A percentile compares a stretch with the other conserved stretches of the same genome.
Evolutionary conservation across 1,284 basidiomycete species (phyloP).

Genomic region (Trichosporon coremiiforme): DNA sequence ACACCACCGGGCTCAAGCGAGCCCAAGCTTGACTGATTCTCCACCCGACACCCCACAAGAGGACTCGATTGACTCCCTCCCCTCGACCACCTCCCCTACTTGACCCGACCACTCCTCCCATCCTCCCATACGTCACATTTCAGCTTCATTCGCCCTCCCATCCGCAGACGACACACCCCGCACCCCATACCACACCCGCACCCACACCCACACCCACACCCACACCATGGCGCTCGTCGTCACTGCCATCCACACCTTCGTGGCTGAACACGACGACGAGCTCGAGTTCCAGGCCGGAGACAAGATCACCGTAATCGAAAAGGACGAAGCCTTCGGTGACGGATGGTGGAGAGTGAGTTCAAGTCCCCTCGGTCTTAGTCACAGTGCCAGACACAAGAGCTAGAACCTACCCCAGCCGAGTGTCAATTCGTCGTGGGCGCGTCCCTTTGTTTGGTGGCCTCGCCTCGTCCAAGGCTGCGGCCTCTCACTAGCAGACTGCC

Average conservation of each 20-base stretch:
- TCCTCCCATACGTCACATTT: slow-evolving; percentile 11
- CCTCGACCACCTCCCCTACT: not conserved
- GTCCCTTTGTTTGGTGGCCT: not conserved
- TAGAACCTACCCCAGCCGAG: not conserved
- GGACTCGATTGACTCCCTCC: not conserved
- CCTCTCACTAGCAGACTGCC: no score
- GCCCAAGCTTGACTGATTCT: not conserved
- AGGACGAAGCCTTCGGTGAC: slow-evolving; percentile 89
- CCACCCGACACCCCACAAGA: not conserved
- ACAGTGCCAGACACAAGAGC: no score
- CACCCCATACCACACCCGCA: no score
- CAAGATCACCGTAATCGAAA: slow-evolving; percentile 84
- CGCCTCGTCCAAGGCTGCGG: not conserved
- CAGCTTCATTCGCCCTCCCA: not conserved
- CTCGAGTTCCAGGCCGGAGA: slow-evolving; percentile 84
- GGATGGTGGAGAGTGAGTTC: slow-evolving; percentile 99
- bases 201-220: no score
- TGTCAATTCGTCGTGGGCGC: not conserved
- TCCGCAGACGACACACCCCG: not conserved
- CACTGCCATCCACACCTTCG: slow-evolving; percentile 61
- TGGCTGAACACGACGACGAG: slow-evolving; percentile 92
- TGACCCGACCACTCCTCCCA: slow-evolving; percentile 8
- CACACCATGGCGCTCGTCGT: slow-evolving; percentile 38
- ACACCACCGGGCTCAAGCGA: slow-evolving; percentile 1
- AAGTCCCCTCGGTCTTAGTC: no score